Conservation (phyloP, 768 basidiomycete genomes). For the Lactarius evosmus region DNA sequence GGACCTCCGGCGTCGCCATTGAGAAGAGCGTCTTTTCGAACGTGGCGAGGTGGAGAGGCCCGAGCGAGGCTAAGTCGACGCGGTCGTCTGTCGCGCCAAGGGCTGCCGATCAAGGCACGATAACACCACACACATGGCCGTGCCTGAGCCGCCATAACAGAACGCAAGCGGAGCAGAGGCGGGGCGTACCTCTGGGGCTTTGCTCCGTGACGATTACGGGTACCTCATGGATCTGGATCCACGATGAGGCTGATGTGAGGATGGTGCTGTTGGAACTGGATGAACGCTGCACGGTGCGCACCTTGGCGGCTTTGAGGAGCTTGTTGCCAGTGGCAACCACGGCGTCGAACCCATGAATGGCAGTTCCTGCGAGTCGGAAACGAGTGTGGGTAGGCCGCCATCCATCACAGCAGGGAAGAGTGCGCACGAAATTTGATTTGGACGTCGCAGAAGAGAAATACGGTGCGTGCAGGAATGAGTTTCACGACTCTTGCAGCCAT, state of each 20-base stretch:
- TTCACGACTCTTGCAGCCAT: conserved; percentile 31
- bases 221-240: conserved; percentile 54
- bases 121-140: too few species aligned
- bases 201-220: conserved; percentile 84
- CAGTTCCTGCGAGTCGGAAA: conserved; percentile 37
- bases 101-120: conserved; percentile 49
- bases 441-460: conserved; percentile 83
- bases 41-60: conserved; percentile 54
- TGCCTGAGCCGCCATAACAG: conserved; percentile 61
- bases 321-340: conserved; percentile 70
- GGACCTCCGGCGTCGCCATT: conserved; percentile 74
- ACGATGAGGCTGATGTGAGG: background rate
- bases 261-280: conserved; percentile 4
- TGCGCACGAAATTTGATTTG: conserved; percentile 70
- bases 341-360: conserved; percentile 68
- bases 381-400: background rate
- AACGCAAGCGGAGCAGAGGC: background rate
- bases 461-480: conserved; percentile 40
- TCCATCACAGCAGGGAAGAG: background rate
- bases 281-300: conserved; percentile 31
- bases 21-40: conserved; percentile 81
- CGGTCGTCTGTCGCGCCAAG: conserved; percentile 29
- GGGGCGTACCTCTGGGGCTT: conserved; percentile 64
- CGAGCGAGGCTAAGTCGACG: conserved; percentile 39
- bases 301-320: conserved; percentile 74